Base-by-base conservation (phyloP, 2,329 filamentous ascomycete species). In the Bipolaris zeicola region DNA sequence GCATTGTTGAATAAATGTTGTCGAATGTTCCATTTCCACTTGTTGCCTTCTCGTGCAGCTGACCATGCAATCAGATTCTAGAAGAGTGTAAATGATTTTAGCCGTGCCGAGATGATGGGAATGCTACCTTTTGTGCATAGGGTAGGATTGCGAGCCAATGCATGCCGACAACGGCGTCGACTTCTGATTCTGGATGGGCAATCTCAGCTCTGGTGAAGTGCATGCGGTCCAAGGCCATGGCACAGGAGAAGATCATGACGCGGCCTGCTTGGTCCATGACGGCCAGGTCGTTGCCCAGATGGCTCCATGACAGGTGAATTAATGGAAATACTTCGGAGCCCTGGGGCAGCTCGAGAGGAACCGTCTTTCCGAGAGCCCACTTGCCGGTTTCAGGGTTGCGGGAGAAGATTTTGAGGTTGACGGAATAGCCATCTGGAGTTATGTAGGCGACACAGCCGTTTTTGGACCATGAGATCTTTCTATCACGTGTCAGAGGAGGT, bases 391-490 rank as follows among this genome's bases (percentile, higher is more conserved):
- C 82, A 0, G 87, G 83, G 63, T 87, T 82, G 68, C 89, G 88
- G 33, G 86, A 83, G 48, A 96, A 81, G 70, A 91, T 88, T 57
- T 88, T 87, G 43, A 96, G 81, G 69, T 90, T 87, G 50, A 97
- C 79, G 13, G 82, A 83, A 45, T 83, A 83, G 26, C 90, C 89
- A 76, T 93, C 89, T 14, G 85, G 79, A 18, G 88, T 85, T 63
- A 98, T 89, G 51, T 88, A 89, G 26, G 93, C 93, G 64, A 98
- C 91, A 57, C 89, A 92, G 41, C 94, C 94, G 58, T 87, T 85
- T 67, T 88, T 92, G 10, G 94, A 96, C 93, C 94, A 98, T 28
- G 90, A 87, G 51, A 97, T 84, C 62, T 86, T 87, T 72, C 92
- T 96, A 56, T 22, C 16, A 20, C 37, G 6, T 28, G 45, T 68